Base-by-base conservation (phyloP, 2,329 filamentous ascomycete genomes). In the Hypomyces perniciosus region DNA sequence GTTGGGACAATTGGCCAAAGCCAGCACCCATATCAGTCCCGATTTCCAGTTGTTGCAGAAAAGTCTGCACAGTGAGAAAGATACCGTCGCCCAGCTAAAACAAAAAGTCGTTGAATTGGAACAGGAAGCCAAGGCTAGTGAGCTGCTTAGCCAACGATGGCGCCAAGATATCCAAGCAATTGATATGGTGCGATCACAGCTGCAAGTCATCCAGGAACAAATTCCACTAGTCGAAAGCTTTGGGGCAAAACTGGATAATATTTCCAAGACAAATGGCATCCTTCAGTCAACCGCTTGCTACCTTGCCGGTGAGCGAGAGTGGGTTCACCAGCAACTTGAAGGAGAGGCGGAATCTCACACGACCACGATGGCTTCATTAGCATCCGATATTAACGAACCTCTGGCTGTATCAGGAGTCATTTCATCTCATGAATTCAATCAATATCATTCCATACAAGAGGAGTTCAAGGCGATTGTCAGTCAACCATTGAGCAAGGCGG, bases 251-350 rank as follows among this genome's bases (percentile, higher is more conserved):
- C 55, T 69, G 27, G 56, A 61, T 29, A 58, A 57, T 2, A 59
- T 67, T 42, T 40, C 57, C n/a, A 47, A 61, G 13, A 44, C 67
- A 10, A 66, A 61, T 37, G 53, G 59, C 6, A 37, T 60, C 13
- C 56, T 69, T 34, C 59, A 61, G 37, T 59, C 62, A 5, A 65
- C 65, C 4, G 61, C 62, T 13, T 43, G 43, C 12, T 67, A 65
- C 52, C 50, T 70, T 10, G 50, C 46, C 4, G 39, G 50, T 38
- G 67, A 69, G 49, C 56, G 55, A 20, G 39, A 44, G 5, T 70
- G 67, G 67, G 55, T 68, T 34, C 54, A 55, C 10, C 40, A 60
- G 20, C 57, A 64, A 33, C 50, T 67, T 5, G 35, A 52, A 13
- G 42, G 20, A 31, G 43, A 41, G 38, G 6, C 44, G 33, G 44